Percentiles rank a stretch among this genome's conserved stretches.
These are phyloP conservation scores for Akanthomyces lecanii DNA, from an alignment of 2,329 filamentous ascomycete species.

Conservation along the genomic window DNA sequence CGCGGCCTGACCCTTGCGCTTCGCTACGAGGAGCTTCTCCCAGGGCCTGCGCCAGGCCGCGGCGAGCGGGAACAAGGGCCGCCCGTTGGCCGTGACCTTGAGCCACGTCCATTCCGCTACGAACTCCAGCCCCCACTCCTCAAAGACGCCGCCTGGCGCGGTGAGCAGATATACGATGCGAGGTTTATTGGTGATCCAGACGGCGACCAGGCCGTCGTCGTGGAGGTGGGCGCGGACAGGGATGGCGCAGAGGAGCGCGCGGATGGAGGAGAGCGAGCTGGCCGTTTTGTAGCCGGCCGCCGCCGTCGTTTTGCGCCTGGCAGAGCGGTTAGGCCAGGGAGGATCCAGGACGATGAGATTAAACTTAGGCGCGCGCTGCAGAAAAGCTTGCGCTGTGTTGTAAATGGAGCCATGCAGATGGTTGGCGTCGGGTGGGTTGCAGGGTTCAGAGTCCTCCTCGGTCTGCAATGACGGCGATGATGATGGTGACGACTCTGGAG, in stretches of 20 bases:
- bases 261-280: conserved; percentile 42
- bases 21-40: conserved; percentile 65
- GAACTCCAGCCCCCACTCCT: conserved; percentile 60
- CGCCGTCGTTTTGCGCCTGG: conserved; percentile 52
- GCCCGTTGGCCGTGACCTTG: conserved; percentile 63
- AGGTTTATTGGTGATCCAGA: conserved; percentile 76
- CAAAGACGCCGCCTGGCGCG: conserved; percentile 53
- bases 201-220: conserved; percentile 54
- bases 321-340: conserved; percentile 78
- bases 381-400: conserved; percentile 38
- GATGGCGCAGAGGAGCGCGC: conserved; percentile 47
- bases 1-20: conserved; percentile 32
- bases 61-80: conserved; percentile 59
- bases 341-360: conserved; percentile 70
- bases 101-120: conserved; percentile 75
- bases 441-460: conserved; percentile 14
- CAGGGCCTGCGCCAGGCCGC: conserved; percentile 69
- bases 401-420: conserved; percentile 48
- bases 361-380: conserved; percentile 49
- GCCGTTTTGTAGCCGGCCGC: conserved; percentile 42
- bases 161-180: conserved; percentile 53
- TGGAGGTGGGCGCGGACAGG: conserved; percentile 54
- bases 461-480: not conserved
- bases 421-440: conserved; percentile 40
- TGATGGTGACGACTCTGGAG: conserved; percentile 16